Evolutionary conservation across 441 rosid species (phyloP).

Genomic region (Isatis lusitanica): DNA sequence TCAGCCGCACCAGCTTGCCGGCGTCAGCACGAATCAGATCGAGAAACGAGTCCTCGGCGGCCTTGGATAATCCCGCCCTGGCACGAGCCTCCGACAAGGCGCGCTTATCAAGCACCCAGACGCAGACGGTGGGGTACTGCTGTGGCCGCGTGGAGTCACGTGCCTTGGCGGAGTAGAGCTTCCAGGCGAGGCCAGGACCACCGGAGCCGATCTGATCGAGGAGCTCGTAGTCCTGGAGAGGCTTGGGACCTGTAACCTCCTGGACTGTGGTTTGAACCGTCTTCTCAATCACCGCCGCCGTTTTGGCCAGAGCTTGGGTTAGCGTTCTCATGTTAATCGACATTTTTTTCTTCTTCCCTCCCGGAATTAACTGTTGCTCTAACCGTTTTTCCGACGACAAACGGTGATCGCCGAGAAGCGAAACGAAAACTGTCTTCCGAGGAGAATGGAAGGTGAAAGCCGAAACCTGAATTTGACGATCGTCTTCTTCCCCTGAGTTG

Average conservation of each 20-base stretch:
- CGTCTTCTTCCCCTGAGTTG: slow-evolving; percentile 26
- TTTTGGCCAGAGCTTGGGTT: slow-evolving; percentile 89
- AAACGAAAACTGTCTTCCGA: no score
- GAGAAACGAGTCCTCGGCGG: slow-evolving; percentile 74
- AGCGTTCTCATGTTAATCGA: slow-evolving; percentile 86
- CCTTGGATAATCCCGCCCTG: slow-evolving; percentile 72
- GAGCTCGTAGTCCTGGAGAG: slow-evolving; percentile 88
- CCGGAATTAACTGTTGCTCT: not conserved
- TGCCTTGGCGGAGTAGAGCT: slow-evolving; percentile 71
- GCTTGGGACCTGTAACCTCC: slow-evolving; percentile 89
- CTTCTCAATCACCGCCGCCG: slow-evolving; percentile 91
- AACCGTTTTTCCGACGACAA: not conserved
- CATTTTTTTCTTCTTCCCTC: slow-evolving; percentile 33
- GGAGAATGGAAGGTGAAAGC: no score
- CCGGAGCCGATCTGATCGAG: slow-evolving; percentile 93
- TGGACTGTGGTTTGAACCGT: slow-evolving; percentile 92
- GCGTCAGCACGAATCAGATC: slow-evolving; percentile 85
- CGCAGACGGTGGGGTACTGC: slow-evolving; percentile 86
- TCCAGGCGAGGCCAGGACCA: slow-evolving; percentile 91
- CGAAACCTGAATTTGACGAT: slow-evolving; percentile 29
- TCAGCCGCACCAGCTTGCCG: slow-evolving; percentile 66
- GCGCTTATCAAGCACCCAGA: slow-evolving; percentile 91
- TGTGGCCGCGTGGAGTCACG: slow-evolving; percentile 75
- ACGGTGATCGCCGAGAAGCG: not conserved
- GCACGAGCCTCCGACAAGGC: slow-evolving; percentile 70